Conservation (phyloP, 129 eudicot species). For the Helianthus tuberosus region DNA sequence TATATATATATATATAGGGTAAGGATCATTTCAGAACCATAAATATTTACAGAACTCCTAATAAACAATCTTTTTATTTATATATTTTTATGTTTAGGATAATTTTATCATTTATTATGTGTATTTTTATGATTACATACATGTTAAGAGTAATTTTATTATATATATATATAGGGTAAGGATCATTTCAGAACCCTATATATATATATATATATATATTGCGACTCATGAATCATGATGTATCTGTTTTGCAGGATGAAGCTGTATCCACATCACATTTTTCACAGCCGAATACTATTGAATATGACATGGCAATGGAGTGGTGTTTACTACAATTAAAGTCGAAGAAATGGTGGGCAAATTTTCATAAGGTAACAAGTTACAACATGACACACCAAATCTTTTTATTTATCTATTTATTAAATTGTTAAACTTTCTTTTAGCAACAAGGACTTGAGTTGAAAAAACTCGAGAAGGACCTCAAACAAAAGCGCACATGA, state of each 20-base stretch:
- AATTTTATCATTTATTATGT: too few relatives aligned
- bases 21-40: too few relatives aligned
- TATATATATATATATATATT: neutral
- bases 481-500: constrained; percentile 37
- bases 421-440: neutral
- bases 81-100: too few relatives aligned
- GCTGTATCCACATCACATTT: constrained; percentile 93
- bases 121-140: too few relatives aligned
- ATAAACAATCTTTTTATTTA: too few relatives aligned
- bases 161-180: too few relatives aligned
- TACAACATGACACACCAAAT: neutral
- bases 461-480: constrained; percentile 33
- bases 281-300: constrained; percentile 90
- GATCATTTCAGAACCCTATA: too few relatives aligned
- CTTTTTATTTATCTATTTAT: neutral
- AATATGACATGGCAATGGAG: constrained; percentile 88
- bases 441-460: constrained; percentile 60
- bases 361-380: constrained; percentile 56
- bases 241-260: constrained; percentile 53
- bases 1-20: too few relatives aligned
- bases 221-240: neutral
- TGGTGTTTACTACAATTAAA: constrained; percentile 70
- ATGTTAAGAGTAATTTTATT: too few relatives aligned
- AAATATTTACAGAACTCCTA: too few relatives aligned
- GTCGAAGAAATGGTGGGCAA: constrained; percentile 57